Base-by-base conservation (phyloP, 176 grass and related monocot species). In the Eragrostis curvula region DNA sequence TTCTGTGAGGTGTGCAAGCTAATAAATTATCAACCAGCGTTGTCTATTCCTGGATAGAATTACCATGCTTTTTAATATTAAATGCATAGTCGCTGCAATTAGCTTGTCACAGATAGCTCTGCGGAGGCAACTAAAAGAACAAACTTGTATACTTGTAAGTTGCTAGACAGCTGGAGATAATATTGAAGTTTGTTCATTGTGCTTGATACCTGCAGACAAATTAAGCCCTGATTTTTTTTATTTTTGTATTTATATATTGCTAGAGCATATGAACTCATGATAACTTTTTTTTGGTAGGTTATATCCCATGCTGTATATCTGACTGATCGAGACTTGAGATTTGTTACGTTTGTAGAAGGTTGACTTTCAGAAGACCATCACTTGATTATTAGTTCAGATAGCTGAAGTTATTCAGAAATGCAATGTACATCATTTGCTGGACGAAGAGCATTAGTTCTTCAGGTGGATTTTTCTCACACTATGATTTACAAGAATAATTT, bases 281-380 rank as follows among this genome's bases (percentile, higher is more conserved):
- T 73, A 17, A 60, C n/a, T 52, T 58, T 89, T 66, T 71, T 25
- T 67, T 43, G 85, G 87, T 71, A 88, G 86, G 41, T 43, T 48
- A 59, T 29, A 5, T 67, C 41, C 6, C 49, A 57, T 0, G 14
- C 66, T 81, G 5, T 78, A 9, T 47, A 81, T 48, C 11, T n/a
- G 46, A 11, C 11, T 18, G 8, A 10, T 30, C 2, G 16, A 57
- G 52, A 9, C 56, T 12, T 59, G 9, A 25, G 56, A 59, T 9
- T 25, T 59, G 56, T 57, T 57, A 12, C 23, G 25, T 23, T 59
- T 75, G 12, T 50, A 68, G 57, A 78, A 78, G 9, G 36, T 5
- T 79, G 68, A 50, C 18, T 29, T 46, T 48, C 16, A 41, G 40
- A 46, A 58, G 24, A 65, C 30, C 32, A 59, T 3, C 24, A 24